Evolutionary conservation across 768 basidiomycete species (phyloP).

Genomic region (Gelatoporia subvermispora): DNA sequence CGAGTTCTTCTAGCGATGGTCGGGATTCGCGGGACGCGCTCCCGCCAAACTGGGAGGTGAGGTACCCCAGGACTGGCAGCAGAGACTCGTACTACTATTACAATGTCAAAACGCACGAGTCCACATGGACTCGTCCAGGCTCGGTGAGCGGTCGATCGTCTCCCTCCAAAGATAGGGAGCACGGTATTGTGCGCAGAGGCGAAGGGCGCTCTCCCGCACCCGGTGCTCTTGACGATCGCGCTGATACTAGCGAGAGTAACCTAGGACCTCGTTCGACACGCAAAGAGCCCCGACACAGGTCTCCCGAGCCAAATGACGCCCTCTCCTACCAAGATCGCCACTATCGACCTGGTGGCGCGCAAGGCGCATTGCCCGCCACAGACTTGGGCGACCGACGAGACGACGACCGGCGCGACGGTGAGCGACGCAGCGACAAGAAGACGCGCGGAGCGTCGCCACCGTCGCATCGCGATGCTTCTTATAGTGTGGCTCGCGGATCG

Average conservation of each 20-base stretch:
- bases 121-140: conserved; percentile 54
- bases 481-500: not conserved
- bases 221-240: conserved; percentile 16
- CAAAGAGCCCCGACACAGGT: conserved; percentile 3
- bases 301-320: conserved; percentile 5
- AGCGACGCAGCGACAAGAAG: no score
- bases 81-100: conserved; percentile 47
- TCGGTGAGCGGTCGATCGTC: conserved; percentile 19
- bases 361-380: not conserved
- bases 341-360: conserved; percentile 47
- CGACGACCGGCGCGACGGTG: not conserved
- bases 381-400: conserved; percentile 10
- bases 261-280: conserved; percentile 11
- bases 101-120: conserved; percentile 49
- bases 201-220: conserved; percentile 20
- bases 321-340: conserved; percentile 61
- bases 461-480: no score
- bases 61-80: conserved; percentile 43
- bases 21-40: conserved; percentile 32
- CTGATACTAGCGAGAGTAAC: conserved; percentile 19
- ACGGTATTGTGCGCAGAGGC: conserved; percentile 15
- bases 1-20: conserved; percentile 5
- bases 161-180: conserved; percentile 17
- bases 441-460: no score
- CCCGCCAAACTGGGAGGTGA: conserved; percentile 59